Evolutionary conservation across 768 basidiomycete species (phyloP), one percentile per base, ranked within the genome.

Genomic region (Rhodotorula toruloides): DNA sequence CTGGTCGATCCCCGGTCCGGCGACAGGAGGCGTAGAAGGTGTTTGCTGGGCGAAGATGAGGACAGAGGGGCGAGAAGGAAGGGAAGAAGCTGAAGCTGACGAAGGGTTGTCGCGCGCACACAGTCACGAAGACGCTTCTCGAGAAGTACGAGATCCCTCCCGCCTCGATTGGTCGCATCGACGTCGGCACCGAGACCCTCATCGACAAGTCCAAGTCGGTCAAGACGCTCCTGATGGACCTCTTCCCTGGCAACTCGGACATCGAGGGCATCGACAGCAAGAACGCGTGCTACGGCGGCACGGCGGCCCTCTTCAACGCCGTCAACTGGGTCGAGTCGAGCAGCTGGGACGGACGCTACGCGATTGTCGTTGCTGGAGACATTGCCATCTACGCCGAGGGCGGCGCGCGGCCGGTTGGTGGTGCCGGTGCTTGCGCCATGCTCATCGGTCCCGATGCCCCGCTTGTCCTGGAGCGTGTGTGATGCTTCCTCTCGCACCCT

Each of bases 151-250:
- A 91, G 81, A 84, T 99, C 76, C 93, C 97, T 82, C 91, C 96
- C 73, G 87, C 84, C 76, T 91, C 91, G 58, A 92, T 99, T 77
- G 96, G 96, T 63, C 92, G 96, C 71, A 86, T 99, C 65, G 96
- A 99, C 71, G 91, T 98, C 63, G 96, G 96, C 53, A 99, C 96
- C 32, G 96, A 99, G 78, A 97, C 96, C 46, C 90, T 98, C 80
- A 96, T 99, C 74, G 96, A 99, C 85, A 98, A 98, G 82, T 93
- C 91, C 48, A 99, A 99, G 80, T 90, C 94, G 12, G 91, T 91
- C 79, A 99, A 99, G 81, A 97, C 96, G 4, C 87, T 90, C 63
- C 84, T 99, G 67, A 98, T 99, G 96, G 91, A 97, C 79, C 87
- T 98, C 75, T 99, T 99, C 76, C 86, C 88, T 50, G 86, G 85